Evolutionary conservation across 1,284 basidiomycete genomes (phyloP).

Genomic region (Naganishia sp.): DNA sequence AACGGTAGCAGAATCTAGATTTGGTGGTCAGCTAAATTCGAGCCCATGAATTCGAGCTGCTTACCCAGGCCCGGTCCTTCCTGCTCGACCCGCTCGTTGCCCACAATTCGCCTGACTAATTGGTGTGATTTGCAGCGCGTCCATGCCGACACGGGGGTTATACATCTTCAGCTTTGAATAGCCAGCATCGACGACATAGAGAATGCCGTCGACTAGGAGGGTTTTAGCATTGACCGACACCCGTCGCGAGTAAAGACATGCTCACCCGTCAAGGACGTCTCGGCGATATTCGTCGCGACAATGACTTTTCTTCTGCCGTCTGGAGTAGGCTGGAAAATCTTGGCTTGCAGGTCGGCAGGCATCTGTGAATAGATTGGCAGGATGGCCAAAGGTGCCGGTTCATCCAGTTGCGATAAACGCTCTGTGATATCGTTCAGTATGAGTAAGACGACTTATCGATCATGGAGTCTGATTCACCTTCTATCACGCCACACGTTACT

Average conservation of each 20-base stretch:
- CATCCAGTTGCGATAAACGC: conserved; percentile 84
- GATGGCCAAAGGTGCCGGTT: conserved; percentile 80
- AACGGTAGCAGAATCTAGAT: conserved; percentile 85
- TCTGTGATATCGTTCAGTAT: conserved; percentile 61
- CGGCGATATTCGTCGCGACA: conserved; percentile 98
- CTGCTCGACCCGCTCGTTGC: conserved; percentile 93
- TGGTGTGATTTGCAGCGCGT: conserved; percentile 96
- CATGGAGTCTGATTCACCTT: conserved; percentile 60
- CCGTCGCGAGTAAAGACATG: background rate
- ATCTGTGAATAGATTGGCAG: conserved; percentile 99
- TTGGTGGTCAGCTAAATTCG: conserved; percentile 10
- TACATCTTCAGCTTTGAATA: conserved; percentile 99
- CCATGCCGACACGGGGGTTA: conserved; percentile 99
- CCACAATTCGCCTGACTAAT: conserved; percentile 97
- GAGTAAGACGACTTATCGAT: conserved; percentile 40
- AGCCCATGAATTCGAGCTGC: conserved; percentile 41
- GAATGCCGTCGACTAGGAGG: conserved; percentile 83
- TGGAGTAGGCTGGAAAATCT: conserved; percentile 92
- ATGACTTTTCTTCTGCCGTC: conserved; percentile 95
- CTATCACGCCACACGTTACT: conserved; percentile 84
- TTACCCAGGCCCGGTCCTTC: conserved; percentile 89
- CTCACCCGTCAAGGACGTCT: conserved; percentile 89
- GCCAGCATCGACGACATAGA: conserved; percentile 94
- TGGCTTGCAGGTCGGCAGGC: conserved; percentile 97
- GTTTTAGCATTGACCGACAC: conserved; percentile 7